Evolutionary conservation across 2,329 filamentous ascomycete species (phyloP), one percentile per base, ranked within the genome.

Genomic region (Pseudocercospora fijiensis): DNA sequence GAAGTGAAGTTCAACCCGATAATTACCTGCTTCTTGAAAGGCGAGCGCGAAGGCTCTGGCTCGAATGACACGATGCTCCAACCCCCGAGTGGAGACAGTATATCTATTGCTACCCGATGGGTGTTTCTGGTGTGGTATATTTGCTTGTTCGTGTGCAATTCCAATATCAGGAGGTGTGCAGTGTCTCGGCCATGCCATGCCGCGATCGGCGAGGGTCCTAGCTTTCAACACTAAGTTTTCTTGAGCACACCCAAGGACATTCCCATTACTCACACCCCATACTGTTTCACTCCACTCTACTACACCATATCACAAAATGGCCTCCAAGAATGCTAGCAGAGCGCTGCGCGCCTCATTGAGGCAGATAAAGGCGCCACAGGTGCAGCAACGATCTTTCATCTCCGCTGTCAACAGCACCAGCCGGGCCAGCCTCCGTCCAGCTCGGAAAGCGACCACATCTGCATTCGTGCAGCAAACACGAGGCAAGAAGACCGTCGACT

Each of bases 401-500:
- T 82, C 84, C 69, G 84, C 85, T 66, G 79, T 84, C 72, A 82
- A 82, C 68, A 56, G 27, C 28, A 80, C 81, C 73, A 78, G 77
- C 67, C 76, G 77, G 70, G 70, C 77, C 59, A 76, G 78, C 61
- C 76, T 79, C 71, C 76, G 78, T 66, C 77, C 79, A 67, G 78
- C 79, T 57, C 79, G 79, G 72, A 80, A 79, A 73, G 76, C 79
- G 37, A 77, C 78, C 70, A 77, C 81, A 60, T 76, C 78, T 63
- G 72, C 78, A 45, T 76, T 80, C 57, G 77, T 87, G 79, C 69
- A 71, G 62, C 89, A 92, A 84, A 83, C 86, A 71, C 90, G 95
- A 78, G 95, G 95, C 80, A 83, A 96, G 77, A 98, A 99, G 91
- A 97, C 94, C 74, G 94, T 99, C 81, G 93, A 98, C 88, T 99